phyloP scores from a whole-genome alignment of 768 basidiomycete species.

The Strobilomyces echinocephalus region DNA sequence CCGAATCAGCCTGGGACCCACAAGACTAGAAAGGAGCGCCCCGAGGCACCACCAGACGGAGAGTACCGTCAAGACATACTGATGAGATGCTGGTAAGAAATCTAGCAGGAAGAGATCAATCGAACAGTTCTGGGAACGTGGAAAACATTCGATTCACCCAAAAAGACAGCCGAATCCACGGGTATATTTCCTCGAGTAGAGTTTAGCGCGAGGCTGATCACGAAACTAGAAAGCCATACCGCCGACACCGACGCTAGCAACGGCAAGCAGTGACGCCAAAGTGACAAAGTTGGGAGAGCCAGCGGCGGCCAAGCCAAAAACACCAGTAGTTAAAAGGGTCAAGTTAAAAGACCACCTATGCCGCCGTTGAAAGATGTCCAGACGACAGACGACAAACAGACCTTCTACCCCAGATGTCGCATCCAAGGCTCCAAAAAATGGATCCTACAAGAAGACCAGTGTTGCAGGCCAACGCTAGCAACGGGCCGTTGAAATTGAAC shows the following conservation, averaged over 20 bases:
- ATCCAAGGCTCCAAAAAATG: slow-evolving; percentile 45
- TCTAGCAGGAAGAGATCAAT: slow-evolving; percentile 33
- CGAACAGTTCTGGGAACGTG: neutral
- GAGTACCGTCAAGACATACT: slow-evolving; percentile 54
- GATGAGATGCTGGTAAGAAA: slow-evolving; percentile 48
- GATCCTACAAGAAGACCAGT: slow-evolving; percentile 50
- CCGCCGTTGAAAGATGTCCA: neutral
- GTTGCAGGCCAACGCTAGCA: slow-evolving; percentile 48
- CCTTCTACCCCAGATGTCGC: slow-evolving; percentile 50
- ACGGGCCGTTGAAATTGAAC: slow-evolving; percentile 43
- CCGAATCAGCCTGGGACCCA: too few species aligned
- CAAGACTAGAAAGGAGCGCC: slow-evolving; percentile 46
- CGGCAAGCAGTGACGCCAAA: slow-evolving; percentile 44
- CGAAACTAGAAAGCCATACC: slow-evolving; percentile 22
- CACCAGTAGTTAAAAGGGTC: slow-evolving; percentile 49
- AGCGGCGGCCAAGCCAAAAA: slow-evolving; percentile 50
- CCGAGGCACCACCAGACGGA: slow-evolving; percentile 60
- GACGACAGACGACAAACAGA: slow-evolving; percentile 15
- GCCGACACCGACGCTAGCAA: slow-evolving; percentile 46
- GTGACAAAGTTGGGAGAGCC: slow-evolving; percentile 43
- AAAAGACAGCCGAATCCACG: slow-evolving; percentile 49
- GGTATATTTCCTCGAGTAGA: slow-evolving; percentile 44
- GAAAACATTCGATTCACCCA: slow-evolving; percentile 31
- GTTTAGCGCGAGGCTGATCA: neutral
- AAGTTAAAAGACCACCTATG: slow-evolving; percentile 48